A percentile compares a stretch with the other conserved stretches of the same genome.
Conservation (phyloP, 2,329 filamentous ascomycete genomes). For the Pseudocercospora fijiensis region DNA sequence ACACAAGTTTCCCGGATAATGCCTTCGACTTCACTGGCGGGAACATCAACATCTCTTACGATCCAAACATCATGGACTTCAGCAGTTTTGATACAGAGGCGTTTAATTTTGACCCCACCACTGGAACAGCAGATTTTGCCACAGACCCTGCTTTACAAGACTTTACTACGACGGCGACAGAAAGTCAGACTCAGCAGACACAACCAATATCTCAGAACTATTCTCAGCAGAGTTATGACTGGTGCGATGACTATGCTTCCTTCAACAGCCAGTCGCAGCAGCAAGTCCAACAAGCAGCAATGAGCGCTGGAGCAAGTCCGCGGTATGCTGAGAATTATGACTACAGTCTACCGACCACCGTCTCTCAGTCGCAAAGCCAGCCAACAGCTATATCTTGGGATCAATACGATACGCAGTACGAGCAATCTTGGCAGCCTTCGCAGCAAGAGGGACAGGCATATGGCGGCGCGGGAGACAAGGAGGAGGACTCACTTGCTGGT, state of each 20-base stretch:
- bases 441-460: not conserved
- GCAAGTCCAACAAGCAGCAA: constrained; percentile 6
- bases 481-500: not conserved
- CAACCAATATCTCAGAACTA: not conserved
- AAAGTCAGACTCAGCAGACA: constrained; percentile 7
- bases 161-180: constrained; percentile 8
- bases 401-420: not conserved
- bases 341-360: not conserved
- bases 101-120: constrained; percentile 32
- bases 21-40: constrained; percentile 44
- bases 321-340: not conserved
- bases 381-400: not conserved
- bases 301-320: constrained; percentile 9
- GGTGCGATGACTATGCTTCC: not conserved
- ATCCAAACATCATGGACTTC: constrained; percentile 31
- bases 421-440: not conserved
- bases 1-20: constrained; percentile 33
- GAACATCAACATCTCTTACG: constrained; percentile 44
- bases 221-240: not conserved
- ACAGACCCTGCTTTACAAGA: constrained; percentile 30
- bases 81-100: constrained; percentile 33
- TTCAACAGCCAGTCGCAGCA: not conserved
- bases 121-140: constrained; percentile 19
- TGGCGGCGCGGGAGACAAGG: not conserved
- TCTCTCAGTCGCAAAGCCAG: not conserved